Percentiles rank a stretch among this genome's conserved stretches.
Conservation (phyloP, 768 basidiomycete genomes). For the Boletales sp. region DNA sequence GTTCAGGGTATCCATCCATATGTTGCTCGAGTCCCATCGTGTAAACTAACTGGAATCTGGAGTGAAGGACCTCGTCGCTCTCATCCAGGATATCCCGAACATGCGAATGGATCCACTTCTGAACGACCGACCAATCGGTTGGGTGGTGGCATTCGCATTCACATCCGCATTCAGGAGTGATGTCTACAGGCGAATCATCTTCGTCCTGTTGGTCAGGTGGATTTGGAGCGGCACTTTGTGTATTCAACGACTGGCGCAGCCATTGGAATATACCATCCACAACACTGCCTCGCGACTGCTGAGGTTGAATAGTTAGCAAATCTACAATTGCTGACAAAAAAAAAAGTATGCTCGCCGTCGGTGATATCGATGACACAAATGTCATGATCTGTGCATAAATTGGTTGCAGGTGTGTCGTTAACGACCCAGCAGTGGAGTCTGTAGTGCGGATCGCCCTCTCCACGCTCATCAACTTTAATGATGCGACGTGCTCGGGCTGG, state of each 20-base stretch:
- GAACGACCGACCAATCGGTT: conserved; percentile 13
- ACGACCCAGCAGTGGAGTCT: conserved; percentile 8
- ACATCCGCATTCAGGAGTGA: not conserved
- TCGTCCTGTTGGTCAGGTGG: not conserved
- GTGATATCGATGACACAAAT: no score
- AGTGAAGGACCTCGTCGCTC: conserved; percentile 19
- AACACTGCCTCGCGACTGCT: not conserved
- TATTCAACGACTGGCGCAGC: not conserved
- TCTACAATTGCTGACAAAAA: not conserved
- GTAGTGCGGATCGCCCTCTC: conserved; percentile 31
- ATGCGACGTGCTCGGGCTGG: not conserved
- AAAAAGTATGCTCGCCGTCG: not conserved
- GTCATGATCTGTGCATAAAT: not conserved
- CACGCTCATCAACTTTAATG: not conserved
- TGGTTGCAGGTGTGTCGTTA: conserved; percentile 8
- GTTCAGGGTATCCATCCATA: not conserved
- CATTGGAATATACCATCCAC: not conserved
- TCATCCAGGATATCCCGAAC: conserved; percentile 19
- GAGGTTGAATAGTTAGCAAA: not conserved
- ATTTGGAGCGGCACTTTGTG: conserved; percentile 28
- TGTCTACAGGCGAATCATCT: not conserved
- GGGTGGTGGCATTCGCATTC: not conserved
- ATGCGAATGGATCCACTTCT: conserved; percentile 14
- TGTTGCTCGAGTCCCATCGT: not conserved
- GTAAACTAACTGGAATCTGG: not conserved